Evolutionary conservation across 2,329 filamentous ascomycete genomes (phyloP).

Genomic region (Hymenoscyphus fraxineus): DNA sequence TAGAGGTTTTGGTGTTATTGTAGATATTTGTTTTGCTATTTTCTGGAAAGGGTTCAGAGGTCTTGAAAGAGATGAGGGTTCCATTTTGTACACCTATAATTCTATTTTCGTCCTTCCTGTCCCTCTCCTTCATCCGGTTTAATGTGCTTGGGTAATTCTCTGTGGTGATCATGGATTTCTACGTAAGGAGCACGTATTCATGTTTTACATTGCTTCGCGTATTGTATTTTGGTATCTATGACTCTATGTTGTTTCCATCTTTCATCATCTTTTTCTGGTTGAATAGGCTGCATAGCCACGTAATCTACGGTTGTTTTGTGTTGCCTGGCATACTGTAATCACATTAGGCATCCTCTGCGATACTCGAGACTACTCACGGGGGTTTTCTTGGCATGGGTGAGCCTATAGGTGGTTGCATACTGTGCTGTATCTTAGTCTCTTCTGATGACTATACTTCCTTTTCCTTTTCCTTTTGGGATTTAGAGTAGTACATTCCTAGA

Average conservation of each 20-base stretch:
- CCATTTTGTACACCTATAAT: neutral
- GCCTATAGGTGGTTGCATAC: neutral
- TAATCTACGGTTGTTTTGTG: neutral
- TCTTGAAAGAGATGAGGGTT: neutral
- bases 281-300: constrained; percentile 1
- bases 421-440: neutral
- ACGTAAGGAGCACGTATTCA: neutral
- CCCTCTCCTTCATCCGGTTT: neutral
- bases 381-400: neutral
- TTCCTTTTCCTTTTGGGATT: neutral
- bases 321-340: neutral
- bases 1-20: neutral
- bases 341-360: neutral
- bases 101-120: neutral
- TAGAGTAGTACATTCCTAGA: neutral
- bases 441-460: neutral
- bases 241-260: neutral
- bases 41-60: neutral
- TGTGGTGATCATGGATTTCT: neutral
- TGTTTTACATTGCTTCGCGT: too few species aligned
- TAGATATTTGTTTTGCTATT: neutral
- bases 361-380: neutral
- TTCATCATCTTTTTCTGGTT: neutral
- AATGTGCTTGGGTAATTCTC: neutral
- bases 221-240: neutral